Evolutionary conservation across 1,139 yeast genomes (phyloP).

Genomic region (Arxiozyma telluris): DNA sequence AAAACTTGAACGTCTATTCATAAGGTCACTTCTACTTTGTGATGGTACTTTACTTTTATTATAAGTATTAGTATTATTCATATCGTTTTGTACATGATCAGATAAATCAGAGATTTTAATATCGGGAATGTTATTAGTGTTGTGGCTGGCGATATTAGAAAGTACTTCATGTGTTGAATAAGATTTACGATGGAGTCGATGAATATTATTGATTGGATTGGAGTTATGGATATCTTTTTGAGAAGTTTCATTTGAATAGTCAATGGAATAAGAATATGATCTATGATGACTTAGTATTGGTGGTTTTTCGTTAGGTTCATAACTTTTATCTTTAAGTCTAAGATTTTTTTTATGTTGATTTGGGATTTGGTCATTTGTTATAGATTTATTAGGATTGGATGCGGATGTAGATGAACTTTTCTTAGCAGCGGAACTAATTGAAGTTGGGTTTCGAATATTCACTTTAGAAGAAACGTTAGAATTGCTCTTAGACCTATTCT

Average conservation of each 20-base stretch:
- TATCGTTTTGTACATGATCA: not conserved
- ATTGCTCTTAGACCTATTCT: not conserved
- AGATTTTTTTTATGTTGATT: not conserved
- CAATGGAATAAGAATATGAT: not conserved
- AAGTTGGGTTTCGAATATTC: not conserved
- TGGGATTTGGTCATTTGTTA: not conserved
- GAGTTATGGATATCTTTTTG: slow-evolving; percentile 6
- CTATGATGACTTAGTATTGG: not conserved
- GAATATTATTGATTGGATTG: slow-evolving; percentile 3
- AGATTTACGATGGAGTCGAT: slow-evolving; percentile 7
- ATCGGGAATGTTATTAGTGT: slow-evolving; percentile 2
- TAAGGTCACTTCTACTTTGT: slow-evolving; percentile 6
- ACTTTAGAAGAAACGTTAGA: not conserved
- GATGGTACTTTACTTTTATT: not conserved
- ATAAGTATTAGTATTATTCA: not conserved
- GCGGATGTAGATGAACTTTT: not conserved
- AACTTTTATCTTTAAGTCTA: not conserved
- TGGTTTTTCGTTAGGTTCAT: not conserved
- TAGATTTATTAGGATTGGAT: not conserved
- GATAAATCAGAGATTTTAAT: slow-evolving; percentile 1
- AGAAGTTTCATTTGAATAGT: slow-evolving; percentile 1
- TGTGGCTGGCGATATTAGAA: not conserved
- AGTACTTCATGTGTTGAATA: slow-evolving; percentile 1
- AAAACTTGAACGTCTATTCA: slow-evolving; percentile 18
- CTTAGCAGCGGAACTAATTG: not conserved